These are phyloP conservation scores for Tephrocybe sp. DNA, from an alignment of 768 basidiomycete genomes.

Conservation along the genomic window DNA sequence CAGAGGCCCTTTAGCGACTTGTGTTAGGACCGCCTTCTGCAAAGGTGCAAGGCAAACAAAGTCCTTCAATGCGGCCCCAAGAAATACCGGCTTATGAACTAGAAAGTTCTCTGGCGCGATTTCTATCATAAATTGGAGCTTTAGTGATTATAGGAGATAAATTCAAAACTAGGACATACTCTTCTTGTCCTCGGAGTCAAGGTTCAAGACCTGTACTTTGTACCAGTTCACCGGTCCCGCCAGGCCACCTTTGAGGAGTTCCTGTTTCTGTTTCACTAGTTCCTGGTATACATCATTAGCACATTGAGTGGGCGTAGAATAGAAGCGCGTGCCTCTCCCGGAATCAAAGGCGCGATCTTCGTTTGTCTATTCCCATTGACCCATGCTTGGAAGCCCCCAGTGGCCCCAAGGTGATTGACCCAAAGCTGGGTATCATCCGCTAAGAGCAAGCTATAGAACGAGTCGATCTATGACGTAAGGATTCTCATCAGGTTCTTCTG, in stretches of 20 bases:
- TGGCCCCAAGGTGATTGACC: slow-evolving; percentile 24
- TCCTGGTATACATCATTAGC: background rate
- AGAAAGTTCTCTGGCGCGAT: slow-evolving; percentile 19
- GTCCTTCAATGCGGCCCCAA: slow-evolving; percentile 31
- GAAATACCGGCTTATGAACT: slow-evolving; percentile 35
- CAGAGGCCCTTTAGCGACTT: slow-evolving; percentile 23
- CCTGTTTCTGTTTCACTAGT: slow-evolving; percentile 8
- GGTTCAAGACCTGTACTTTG: slow-evolving; percentile 15
- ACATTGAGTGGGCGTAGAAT: no score
- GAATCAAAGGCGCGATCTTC: slow-evolving; percentile 21
- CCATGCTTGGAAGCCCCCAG: slow-evolving; percentile 30
- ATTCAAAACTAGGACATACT: slow-evolving; percentile 17
- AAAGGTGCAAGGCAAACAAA: slow-evolving; percentile 22
- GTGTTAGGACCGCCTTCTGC: slow-evolving; percentile 6
- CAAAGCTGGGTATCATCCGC: slow-evolving; percentile 27
- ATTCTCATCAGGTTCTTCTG: no score
- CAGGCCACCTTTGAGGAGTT: slow-evolving; percentile 11
- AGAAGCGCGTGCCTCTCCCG: slow-evolving; percentile 21
- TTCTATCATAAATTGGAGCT: background rate
- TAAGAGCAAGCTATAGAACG: slow-evolving; percentile 34
- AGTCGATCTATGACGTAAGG: no score
- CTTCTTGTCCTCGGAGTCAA: slow-evolving; percentile 31
- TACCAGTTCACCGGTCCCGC: slow-evolving; percentile 14
- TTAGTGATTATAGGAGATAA: background rate
- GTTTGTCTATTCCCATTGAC: slow-evolving; percentile 24